Evolutionary conservation across 495 filamentous ascomycete species (phyloP), one percentile per base, ranked within the genome.

Genomic region (Lasiosphaeria ovina): DNA sequence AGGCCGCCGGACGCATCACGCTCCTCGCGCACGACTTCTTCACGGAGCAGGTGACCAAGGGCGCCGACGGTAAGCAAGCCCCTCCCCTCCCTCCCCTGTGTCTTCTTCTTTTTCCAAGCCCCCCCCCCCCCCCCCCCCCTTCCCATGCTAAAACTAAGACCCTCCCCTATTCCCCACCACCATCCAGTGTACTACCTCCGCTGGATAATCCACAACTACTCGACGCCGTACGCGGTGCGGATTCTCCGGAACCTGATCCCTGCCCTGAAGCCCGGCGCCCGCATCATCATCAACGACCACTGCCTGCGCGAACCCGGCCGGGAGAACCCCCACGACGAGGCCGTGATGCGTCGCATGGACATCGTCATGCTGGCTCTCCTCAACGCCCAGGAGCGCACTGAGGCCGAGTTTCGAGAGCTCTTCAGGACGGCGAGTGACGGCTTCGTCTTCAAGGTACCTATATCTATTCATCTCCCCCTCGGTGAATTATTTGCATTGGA

Each of bases 171-270:
- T 24, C 24, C 24, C 24, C 24, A 24, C 24, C 24, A 10, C 32
- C 4, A 10, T 2, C 3, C 35, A 75, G 78, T 83, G 0, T 85
- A 85, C 66, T 77, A 81, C 67, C 79, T 82, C 62, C 80, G 83
- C 32, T 84, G 78, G 77, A 81, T 83, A 57, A 63, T 87, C 54
- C 84, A 85, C 67, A 82, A 86, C 69, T 79, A 85, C 72, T 79
- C 80, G 32, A 81, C 83, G 32, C 81, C 80, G 36, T 85, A 84
- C 62, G 78, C 79, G 1, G 60, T 82, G n/a, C 73, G 78, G 56
- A 79, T 86, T 51, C 73, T 88, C 31, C 63, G 69, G 56, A 75
- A 74, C 54, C 63, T 86, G 31, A 76, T 84, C 44, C 83, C 83
- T 4, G 81, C 81, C 0, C 70, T 87, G 32, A 85, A 83, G 64